Conservation (phyloP, 1,139 yeast species). For the Saccharomyces hybrid region DNA sequence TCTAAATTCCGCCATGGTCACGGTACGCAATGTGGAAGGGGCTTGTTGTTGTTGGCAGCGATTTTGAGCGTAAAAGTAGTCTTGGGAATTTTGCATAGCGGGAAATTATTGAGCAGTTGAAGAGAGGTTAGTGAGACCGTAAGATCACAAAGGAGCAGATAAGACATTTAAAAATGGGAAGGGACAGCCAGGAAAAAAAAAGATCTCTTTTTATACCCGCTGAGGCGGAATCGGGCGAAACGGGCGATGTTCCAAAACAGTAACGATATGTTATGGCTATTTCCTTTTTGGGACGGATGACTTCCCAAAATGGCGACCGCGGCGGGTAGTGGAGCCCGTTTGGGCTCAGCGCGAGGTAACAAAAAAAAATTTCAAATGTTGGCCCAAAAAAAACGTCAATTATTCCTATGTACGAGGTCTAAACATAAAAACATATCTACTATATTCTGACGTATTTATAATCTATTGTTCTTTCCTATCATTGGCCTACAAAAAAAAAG, state of each 20-base stretch:
- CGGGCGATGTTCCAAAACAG: background rate
- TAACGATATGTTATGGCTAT: background rate
- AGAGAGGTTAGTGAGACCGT: background rate
- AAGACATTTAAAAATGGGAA: background rate
- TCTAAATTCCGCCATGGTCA: conserved; percentile 16
- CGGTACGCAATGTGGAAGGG: conserved; percentile 1
- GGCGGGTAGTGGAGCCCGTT: background rate
- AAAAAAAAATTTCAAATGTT: background rate
- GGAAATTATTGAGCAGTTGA: background rate
- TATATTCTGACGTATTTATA: background rate
- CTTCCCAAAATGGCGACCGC: background rate
- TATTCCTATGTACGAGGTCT: background rate
- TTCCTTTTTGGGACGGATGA: background rate
- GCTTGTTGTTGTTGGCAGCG: conserved; percentile 6
- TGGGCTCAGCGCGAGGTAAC: background rate
- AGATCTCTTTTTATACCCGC: background rate
- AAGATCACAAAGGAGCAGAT: background rate
- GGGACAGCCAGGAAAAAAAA: background rate
- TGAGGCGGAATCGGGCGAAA: background rate
- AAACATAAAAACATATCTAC: background rate
- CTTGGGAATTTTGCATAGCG: background rate
- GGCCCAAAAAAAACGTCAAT: background rate
- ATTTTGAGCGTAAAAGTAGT: background rate
- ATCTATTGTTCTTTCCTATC: background rate
- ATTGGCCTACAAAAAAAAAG: background rate